Conservation (phyloP, 1,284 basidiomycete genomes). For the Ceratobasidium sp. region DNA sequence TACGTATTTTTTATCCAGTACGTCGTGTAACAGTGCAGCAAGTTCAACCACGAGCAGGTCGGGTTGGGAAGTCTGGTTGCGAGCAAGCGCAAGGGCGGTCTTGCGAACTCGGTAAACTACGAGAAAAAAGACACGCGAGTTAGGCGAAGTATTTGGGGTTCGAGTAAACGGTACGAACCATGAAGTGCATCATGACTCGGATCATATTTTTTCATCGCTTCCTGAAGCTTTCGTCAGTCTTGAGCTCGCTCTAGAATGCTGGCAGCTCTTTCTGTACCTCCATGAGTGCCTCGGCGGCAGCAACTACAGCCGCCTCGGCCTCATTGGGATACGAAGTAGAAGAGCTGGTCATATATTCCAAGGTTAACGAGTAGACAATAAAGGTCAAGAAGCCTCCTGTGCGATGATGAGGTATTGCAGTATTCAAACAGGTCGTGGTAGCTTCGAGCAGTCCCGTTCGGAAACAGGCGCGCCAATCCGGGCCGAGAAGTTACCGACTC, state of each 20-base stretch:
- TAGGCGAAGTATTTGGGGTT: background rate
- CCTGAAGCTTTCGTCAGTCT: conserved; percentile 41
- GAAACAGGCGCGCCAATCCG: too few relatives aligned
- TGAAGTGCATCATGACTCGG: conserved; percentile 91
- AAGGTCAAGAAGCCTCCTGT: too few relatives aligned
- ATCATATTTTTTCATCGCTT: conserved; percentile 85
- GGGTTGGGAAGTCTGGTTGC: conserved; percentile 52
- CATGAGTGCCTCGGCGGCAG: conserved; percentile 76
- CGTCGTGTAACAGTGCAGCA: conserved; percentile 88
- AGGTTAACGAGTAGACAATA: too few relatives aligned
- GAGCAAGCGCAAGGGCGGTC: conserved; percentile 76
- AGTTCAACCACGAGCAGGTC: conserved; percentile 84
- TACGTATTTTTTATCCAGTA: conserved; percentile 87
- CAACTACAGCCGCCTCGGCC: conserved; percentile 60
- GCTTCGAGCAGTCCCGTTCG: too few relatives aligned
- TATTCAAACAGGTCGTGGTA: too few relatives aligned
- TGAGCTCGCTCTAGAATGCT: background rate
- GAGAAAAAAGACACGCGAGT: conserved; percentile 27
- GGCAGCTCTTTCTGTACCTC: conserved; percentile 46
- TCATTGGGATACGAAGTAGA: conserved; percentile 53
- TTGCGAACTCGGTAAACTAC: conserved; percentile 83
- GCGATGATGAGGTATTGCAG: too few relatives aligned
- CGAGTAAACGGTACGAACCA: conserved; percentile 60
- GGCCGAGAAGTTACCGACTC: too few relatives aligned
- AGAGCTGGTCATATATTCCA: background rate